Base-by-base conservation (phyloP, 2,329 filamentous ascomycete genomes). In the Colletotrichum liriopes region DNA sequence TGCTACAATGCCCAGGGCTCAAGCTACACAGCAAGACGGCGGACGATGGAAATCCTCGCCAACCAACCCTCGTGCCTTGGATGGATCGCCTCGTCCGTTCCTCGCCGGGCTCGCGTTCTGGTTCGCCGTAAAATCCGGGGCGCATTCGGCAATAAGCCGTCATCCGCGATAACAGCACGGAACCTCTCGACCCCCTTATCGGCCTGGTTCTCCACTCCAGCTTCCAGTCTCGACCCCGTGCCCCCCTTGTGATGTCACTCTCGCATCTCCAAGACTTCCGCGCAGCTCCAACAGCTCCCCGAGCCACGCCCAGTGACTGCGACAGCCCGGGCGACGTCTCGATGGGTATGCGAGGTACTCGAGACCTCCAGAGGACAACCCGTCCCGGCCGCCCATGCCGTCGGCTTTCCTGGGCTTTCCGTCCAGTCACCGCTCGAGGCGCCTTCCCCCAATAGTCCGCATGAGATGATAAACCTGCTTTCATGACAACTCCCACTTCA, bases 191-290 rank as follows among this genome's bases (percentile, higher is more conserved):
- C n/a, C 47, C 41, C 26, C 51, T 51, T 65, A 56, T 51, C 43
- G 43, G 26, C 16, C 8, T 3, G 37, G n/a, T 23, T 35, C 35
- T 14, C 51, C 41, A 37, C 51, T 62, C 60, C 51, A 58, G 51
- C 41, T 69, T 55, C 52, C 52, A 26, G 16, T 23, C 54, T 9
- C 14, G n/a, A 39, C 55, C 37, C n/a, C n/a, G 14, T 26, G 12
- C 51, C 35, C 61, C 61, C 61, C 56, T 29, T n/a, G 61, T 65
- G 67, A 69, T 69, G 67, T 69, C 61, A 69, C 61, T 59, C 12
- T 43, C 49, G 43, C 61, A 54, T 52, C 23, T 18, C 23, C 7
- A 43, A 41, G 37, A 47, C 29, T 45, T 35, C 29, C 29, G 43
- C 16, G 11, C 35, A 58, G 35, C 54, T 56, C 54, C 54, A 56